Evolutionary conservation across 768 basidiomycete genomes (phyloP), one percentile per base, ranked within the genome.

Genomic region (Pleurotus giganteus): DNA sequence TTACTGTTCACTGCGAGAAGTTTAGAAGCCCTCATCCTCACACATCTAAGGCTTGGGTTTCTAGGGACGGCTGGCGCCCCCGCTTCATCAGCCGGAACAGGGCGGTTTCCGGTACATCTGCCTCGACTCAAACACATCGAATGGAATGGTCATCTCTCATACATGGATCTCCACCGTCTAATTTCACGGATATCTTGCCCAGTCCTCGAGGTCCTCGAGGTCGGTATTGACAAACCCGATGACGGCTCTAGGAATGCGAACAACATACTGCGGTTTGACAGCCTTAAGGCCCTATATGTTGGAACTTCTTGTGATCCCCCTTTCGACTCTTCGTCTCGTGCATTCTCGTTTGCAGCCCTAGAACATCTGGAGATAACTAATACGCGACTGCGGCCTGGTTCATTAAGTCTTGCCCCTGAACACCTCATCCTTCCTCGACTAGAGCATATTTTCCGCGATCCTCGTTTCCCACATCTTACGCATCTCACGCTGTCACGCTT

Each of bases 401-500:
- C 60, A 57, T 62, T 59, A 36, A 28, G 56, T 51, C 57, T 27
- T 28, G 50, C 52, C 28, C 47, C 61, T 37, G 56, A 17, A 11
- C 55, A 69, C 12, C 74, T 77, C 12, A 49, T 60, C 4, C 66
- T 84, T 51, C 78, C 79, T 34, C 73, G 76, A 27, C 71, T 80
- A 26, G 80, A 82, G 64, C 74, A 69, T 32, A 69, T 85, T 54
- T 81, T 84, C 62, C 76, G 77, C 51, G 81, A 84, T 65, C 81
- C 82, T 4, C 80, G 81, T 47, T 73, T 83, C 26, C 75, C 71
- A 2, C 61, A 69, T 53, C 69, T 85, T 32, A 79, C 79, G 27
- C 73, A 79, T 57, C 74, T 85, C 55, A 76, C 78, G 15, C 60
- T 85, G 43, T 74, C 78, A 36, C 70, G 73, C 47, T 79, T 79